These are phyloP conservation scores for Meyerozyma smithsonii DNA, from an alignment of 1,139 yeast genomes.

Conservation along the genomic window DNA sequence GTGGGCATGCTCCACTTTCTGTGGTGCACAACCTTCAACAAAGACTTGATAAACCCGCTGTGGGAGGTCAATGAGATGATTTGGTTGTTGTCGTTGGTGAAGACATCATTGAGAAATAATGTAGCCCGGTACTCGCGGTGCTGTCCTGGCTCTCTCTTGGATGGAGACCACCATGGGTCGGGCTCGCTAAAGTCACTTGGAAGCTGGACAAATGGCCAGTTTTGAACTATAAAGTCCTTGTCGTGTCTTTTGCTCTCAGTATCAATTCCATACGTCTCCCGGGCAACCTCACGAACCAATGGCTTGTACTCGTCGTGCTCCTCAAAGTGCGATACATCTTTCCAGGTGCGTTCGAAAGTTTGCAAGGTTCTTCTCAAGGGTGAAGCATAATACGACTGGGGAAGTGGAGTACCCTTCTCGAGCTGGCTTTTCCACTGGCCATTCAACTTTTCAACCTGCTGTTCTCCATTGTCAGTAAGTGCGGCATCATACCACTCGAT, in stretches of 20 bases:
- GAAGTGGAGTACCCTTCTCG: conserved; percentile 19
- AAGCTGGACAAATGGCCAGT: conserved; percentile 24
- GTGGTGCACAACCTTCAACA: conserved; percentile 26
- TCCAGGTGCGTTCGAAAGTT: conserved; percentile 30
- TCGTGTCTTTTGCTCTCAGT: conserved; percentile 32
- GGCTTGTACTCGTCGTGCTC: conserved; percentile 12
- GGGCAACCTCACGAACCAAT: conserved; percentile 26
- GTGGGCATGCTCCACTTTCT: conserved; percentile 17
- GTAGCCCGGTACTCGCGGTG: conserved; percentile 27
- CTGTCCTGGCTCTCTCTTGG: conserved; percentile 21
- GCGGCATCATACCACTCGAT: conserved; percentile 36
- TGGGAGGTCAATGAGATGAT: conserved; percentile 33
- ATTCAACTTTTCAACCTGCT: conserved; percentile 17
- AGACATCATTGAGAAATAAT: conserved; percentile 27
- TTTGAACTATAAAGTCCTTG: conserved; percentile 18
- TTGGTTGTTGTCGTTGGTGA: conserved; percentile 19
- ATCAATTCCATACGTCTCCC: conserved; percentile 37
- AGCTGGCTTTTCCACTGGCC: conserved; percentile 17
- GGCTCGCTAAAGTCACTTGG: conserved; percentile 24
- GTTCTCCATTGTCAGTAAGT: conserved; percentile 25
- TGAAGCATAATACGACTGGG: conserved; percentile 28
- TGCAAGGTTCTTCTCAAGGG: conserved; percentile 33
- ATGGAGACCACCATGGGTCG: conserved; percentile 26
- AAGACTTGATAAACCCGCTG: conserved; percentile 28
- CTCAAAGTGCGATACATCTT: conserved; percentile 10